These are phyloP conservation scores for Suhomyces sp. DNA, from an alignment of 805 yeast species.

Conservation along the genomic window DNA sequence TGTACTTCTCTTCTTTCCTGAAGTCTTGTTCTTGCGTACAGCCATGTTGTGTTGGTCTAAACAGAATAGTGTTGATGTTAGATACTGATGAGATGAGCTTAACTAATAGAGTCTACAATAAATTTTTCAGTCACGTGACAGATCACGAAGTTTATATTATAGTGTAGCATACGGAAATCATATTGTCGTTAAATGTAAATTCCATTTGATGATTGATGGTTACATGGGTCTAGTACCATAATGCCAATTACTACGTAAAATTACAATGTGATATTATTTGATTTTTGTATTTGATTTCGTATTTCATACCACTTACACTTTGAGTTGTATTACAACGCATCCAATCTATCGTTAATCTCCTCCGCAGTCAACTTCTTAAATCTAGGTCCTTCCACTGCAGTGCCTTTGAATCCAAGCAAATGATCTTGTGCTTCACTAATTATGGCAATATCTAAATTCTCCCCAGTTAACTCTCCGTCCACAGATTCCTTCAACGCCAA, in stretches of 20 bases:
- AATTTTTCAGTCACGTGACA: no score
- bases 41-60: no score
- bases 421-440: slow-evolving; percentile 82
- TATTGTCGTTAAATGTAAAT: no score
- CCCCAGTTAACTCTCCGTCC: slow-evolving; percentile 97
- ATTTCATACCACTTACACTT: no score
- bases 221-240: no score
- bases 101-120: no score
- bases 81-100: slow-evolving; percentile 4
- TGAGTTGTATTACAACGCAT: slow-evolving; percentile 64
- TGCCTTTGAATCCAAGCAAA: slow-evolving; percentile 83
- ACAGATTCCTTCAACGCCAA: slow-evolving; percentile 93
- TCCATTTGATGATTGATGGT: no score
- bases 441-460: slow-evolving; percentile 88
- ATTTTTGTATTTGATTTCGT: not conserved
- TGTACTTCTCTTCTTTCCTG: slow-evolving; percentile 33
- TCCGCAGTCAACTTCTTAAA: slow-evolving; percentile 80
- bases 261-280: no score
- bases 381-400: slow-evolving; percentile 81
- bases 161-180: no score
- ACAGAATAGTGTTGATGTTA: no score
- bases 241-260: no score
- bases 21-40: slow-evolving; percentile 12
- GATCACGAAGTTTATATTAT: no score
- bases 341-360: slow-evolving; percentile 94